These are phyloP conservation scores for Botrytis aclada DNA, from an alignment of 2,329 filamentous ascomycete species.

Conservation along the genomic window DNA sequence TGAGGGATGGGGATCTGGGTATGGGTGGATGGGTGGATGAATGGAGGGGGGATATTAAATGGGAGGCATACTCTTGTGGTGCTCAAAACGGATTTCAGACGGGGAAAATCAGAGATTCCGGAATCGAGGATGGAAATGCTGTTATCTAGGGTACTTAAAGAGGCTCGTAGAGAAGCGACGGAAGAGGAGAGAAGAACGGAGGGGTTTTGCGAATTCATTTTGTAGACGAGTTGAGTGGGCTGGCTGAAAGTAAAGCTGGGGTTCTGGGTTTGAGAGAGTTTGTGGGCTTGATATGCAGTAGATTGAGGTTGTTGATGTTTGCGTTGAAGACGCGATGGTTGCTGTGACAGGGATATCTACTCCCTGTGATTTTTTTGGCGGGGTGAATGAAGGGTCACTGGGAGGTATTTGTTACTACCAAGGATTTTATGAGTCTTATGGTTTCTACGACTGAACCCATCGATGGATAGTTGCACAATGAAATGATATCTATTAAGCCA, in stretches of 20 bases:
- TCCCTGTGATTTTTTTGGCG: not conserved
- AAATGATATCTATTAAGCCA: not conserved
- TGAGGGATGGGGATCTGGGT: not conserved
- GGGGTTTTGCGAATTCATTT: slow-evolving; percentile 7
- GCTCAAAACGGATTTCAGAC: slow-evolving; percentile 39
- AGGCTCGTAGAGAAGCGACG: slow-evolving; percentile 37
- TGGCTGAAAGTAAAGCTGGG: not conserved
- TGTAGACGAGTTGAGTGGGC: no score
- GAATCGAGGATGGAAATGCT: slow-evolving; percentile 41
- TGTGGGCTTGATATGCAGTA: not conserved
- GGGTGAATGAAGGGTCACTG: slow-evolving; percentile 2
- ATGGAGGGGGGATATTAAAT: not conserved
- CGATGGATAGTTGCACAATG: not conserved
- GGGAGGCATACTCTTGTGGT: slow-evolving; percentile 37
- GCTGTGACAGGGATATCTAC: slow-evolving; percentile 1
- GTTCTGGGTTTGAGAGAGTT: not conserved
- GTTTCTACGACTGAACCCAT: not conserved
- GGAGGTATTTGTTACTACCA: not conserved
- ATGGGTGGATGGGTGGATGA: no score
- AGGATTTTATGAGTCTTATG: not conserved
- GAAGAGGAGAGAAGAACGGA: slow-evolving; percentile 27
- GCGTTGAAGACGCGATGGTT: not conserved
- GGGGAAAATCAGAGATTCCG: slow-evolving; percentile 38
- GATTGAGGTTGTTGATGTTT: not conserved
- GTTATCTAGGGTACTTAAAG: slow-evolving; percentile 40